These are phyloP conservation scores for Tolypocladium tundrense DNA, from an alignment of 2,329 filamentous ascomycete genomes.

Conservation along the genomic window DNA sequence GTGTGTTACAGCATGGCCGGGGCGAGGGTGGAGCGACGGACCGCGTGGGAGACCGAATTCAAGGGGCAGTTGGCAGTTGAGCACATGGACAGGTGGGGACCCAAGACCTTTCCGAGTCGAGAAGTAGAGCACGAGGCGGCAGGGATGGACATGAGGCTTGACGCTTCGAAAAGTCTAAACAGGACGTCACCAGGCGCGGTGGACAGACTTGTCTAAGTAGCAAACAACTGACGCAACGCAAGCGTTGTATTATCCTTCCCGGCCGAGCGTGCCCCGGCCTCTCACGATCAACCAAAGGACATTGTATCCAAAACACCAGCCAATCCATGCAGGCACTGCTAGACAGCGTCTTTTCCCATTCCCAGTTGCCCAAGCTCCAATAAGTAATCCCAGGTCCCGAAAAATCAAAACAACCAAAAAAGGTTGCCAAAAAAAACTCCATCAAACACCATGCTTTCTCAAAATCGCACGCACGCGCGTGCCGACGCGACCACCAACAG, in stretches of 20 bases:
- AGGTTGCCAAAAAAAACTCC: not conserved
- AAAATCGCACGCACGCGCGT: not conserved
- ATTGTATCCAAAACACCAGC: not conserved
- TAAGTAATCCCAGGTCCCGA: not conserved
- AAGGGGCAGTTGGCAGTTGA: not conserved
- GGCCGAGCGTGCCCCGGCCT: not conserved
- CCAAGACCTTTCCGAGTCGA: not conserved
- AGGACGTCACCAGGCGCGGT: not conserved
- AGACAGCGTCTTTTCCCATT: not conserved
- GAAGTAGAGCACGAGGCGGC: not conserved
- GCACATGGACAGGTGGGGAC: not conserved
- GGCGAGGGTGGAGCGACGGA: not conserved
- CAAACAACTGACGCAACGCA: not conserved
- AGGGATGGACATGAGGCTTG: not conserved
- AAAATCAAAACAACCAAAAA: not conserved
- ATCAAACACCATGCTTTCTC: slow-evolving; percentile 1
- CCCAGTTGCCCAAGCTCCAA: not conserved
- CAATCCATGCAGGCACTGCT: not conserved
- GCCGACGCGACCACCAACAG: not conserved
- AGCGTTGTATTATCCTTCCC: not conserved
- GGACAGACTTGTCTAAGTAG: not conserved
- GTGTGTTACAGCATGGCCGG: not conserved
- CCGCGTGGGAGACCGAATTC: not conserved
- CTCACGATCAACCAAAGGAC: not conserved
- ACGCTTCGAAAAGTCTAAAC: not conserved